Base-by-base conservation (phyloP, 148 eudicot genomes). In the Chenopodium formosanum region DNA sequence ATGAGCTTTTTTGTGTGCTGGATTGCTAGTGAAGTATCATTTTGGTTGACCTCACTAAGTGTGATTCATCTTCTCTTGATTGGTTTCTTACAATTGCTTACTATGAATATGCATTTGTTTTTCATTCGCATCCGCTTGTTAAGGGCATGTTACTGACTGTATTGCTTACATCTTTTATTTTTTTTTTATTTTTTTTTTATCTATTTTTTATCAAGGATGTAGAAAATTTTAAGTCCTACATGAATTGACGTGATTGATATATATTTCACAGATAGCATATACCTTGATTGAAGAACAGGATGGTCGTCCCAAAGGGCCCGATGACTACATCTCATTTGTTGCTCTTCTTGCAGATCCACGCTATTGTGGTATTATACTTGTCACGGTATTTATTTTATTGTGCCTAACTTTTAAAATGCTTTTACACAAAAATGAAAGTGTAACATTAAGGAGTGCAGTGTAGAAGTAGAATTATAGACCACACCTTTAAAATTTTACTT, bases 301-400 rank as follows among this genome's bases (percentile, higher is more conserved):
- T 88, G 97, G 97, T 70, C 85, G 87, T 67, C 80, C 84, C 75
- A 90, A 90, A 87, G 79, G 82, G 53, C 87, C 85, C 13, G 92
- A 88, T 88, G 95, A 92, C 84, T 91, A 90, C 83, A 95, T 95
- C 78, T 95, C 99, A 31, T 94, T 95, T 90, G 99, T 95, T 86
- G 87, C 89, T 72, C 97, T 95, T 81, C 95, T 95, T 88, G 98
- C 99, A 34, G 99, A 95, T 88, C 87, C 91, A 76, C 95, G 90
- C 83, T 95, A 94, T 89, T 92, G 99, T 86, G 99, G 99, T 94
- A 91, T 76, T 80, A 60, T 75, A 73, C 80, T 82, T 83, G 80
- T 85, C 83, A 66, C 40, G 83, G 82, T 84, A 86, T 86, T 78
- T 82, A 73, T 79, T 40, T 79, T 78, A 63, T 75, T 60, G 82